Evolutionary conservation across 306 rosid genomes (phyloP).

Genomic region (Dalbergia oliveri): DNA sequence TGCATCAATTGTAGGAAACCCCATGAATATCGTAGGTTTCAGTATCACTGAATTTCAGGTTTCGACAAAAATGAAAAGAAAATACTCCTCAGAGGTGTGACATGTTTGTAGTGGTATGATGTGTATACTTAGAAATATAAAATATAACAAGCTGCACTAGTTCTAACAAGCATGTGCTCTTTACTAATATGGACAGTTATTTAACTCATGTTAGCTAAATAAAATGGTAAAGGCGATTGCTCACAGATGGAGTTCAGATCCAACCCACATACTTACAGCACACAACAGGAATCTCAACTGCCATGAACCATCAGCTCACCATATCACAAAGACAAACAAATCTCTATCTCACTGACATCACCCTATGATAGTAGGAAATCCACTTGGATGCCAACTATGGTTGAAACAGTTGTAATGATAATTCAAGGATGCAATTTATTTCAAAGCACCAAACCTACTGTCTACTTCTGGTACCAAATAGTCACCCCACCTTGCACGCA

Average conservation of each 20-base stretch:
- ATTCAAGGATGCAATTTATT: background rate
- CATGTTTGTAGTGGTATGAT: background rate
- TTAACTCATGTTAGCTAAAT: constrained; percentile 13
- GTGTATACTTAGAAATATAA: background rate
- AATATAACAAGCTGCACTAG: background rate
- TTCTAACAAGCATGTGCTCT: constrained; percentile 4
- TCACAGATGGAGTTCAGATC: constrained; percentile 34
- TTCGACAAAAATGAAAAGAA: background rate
- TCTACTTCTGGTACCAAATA: constrained; percentile 24
- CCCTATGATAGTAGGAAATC: constrained; percentile 26
- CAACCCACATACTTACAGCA: constrained; percentile 33
- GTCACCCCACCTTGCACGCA: constrained; percentile 9
- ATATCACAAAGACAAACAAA: background rate
- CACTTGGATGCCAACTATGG: background rate
- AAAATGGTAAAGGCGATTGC: constrained; percentile 10
- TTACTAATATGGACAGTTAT: constrained; percentile 17
- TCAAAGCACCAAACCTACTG: constrained; percentile 28
- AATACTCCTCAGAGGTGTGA: background rate
- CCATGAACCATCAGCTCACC: constrained; percentile 19
- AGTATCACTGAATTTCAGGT: constrained; percentile 27
- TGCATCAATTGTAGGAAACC: constrained; percentile 5
- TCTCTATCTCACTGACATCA: constrained; percentile 9
- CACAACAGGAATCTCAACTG: constrained; percentile 31
- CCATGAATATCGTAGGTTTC: constrained; percentile 9
- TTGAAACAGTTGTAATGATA: constrained; percentile 6